Evolutionary conservation across 139 green algal genomes (phyloP).

Genomic region (Auxenochlorella pyrenoidosa): DNA sequence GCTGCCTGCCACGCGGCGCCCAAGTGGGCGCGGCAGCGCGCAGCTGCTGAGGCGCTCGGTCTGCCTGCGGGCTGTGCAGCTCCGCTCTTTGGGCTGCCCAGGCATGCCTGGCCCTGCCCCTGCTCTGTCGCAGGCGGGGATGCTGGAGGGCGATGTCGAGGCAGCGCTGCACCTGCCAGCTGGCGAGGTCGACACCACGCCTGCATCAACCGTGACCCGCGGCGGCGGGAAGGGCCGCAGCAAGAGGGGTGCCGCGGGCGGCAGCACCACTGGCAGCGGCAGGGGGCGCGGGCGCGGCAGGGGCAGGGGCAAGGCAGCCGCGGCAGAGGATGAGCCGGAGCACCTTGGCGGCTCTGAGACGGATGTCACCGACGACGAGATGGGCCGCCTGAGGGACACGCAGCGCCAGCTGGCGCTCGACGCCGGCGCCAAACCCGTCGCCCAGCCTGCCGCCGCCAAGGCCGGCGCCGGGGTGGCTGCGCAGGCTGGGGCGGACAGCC

Average conservation of each 20-base stretch:
- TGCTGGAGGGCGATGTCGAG: slow-evolving; percentile 6
- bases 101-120: not conserved
- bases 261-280: not conserved
- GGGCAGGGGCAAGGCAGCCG: slow-evolving; percentile 1
- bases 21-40: not conserved
- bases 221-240: not conserved
- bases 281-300: not conserved
- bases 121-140: slow-evolving; percentile 8
- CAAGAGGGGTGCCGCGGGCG: not conserved
- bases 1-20: not conserved
- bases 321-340: not conserved
- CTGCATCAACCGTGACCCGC: not conserved
- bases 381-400: not conserved
- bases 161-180: not conserved
- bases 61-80: not conserved
- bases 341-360: slow-evolving; percentile 3
- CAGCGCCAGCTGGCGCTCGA: not conserved
- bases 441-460: not conserved
- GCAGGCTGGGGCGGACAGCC: not conserved
- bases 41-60: not conserved
- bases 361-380: not conserved
- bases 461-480: not conserved
- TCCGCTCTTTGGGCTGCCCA: not conserved
- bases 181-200: not conserved
- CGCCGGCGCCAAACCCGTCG: not conserved